Conservation (phyloP, 2,329 filamentous ascomycete species). For the Colletotrichum paranaense region DNA sequence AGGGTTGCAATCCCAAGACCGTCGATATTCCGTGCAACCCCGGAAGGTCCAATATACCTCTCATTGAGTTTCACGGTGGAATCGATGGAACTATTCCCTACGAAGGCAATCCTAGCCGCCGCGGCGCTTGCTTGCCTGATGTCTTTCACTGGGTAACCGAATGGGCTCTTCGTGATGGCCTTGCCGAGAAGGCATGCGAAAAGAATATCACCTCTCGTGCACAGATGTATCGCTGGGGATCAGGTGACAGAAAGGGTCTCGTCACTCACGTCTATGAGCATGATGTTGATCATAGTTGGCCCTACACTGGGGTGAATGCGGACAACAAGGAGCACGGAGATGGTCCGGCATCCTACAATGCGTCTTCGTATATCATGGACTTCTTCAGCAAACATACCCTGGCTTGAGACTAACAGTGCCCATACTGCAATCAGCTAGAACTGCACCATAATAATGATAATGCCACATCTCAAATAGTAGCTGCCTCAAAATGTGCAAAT, state of each 20-base stretch:
- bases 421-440: not conserved
- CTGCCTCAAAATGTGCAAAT: not conserved
- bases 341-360: slow-evolving; percentile 36
- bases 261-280: slow-evolving; percentile 22
- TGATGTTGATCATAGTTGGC: slow-evolving; percentile 37
- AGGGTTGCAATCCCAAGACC: slow-evolving; percentile 47
- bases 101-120: slow-evolving; percentile 50
- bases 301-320: slow-evolving; percentile 30
- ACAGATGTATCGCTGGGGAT: slow-evolving; percentile 12
- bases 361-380: slow-evolving; percentile 34
- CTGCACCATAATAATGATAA: not conserved
- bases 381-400: slow-evolving; percentile 25
- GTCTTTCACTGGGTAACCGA: slow-evolving; percentile 52
- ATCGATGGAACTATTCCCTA: slow-evolving; percentile 59
- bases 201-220: not conserved
- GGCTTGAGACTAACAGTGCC: not conserved
- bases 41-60: slow-evolving; percentile 49
- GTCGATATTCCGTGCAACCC: slow-evolving; percentile 51
- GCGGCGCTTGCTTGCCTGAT: slow-evolving; percentile 54
- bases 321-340: slow-evolving; percentile 35
- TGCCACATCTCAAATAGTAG: not conserved
- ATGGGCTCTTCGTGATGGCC: slow-evolving; percentile 50
- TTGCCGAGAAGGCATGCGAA: slow-evolving; percentile 16
- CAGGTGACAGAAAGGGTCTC: not conserved
- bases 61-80: slow-evolving; percentile 63